phyloP scores from a whole-genome alignment of 2,329 filamentous ascomycete species.

The Chalaropsis ovoidea region DNA sequence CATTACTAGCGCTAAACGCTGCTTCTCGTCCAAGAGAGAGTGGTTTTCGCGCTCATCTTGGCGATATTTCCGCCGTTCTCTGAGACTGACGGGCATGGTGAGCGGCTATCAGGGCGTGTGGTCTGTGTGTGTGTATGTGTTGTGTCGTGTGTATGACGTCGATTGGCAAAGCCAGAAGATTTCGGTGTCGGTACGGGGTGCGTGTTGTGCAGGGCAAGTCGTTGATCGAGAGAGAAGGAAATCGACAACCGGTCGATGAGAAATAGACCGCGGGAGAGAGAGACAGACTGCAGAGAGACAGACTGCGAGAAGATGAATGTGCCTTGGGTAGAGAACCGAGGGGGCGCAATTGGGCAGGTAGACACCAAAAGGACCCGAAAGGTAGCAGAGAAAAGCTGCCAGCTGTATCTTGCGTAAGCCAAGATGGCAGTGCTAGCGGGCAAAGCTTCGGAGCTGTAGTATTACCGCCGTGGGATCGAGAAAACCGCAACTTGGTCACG shows the following conservation, averaged over 20 bases:
- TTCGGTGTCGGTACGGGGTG: neutral
- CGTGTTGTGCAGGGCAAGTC: neutral
- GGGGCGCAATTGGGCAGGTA: neutral
- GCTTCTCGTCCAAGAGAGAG: constrained; percentile 32
- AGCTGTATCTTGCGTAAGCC: constrained; percentile 10
- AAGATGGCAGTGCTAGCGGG: constrained; percentile 11
- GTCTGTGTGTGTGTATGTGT: neutral
- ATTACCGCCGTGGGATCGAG: neutral
- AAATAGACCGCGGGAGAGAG: neutral
- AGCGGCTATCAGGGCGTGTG: neutral
- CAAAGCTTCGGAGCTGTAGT: neutral
- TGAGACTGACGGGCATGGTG: constrained; percentile 30
- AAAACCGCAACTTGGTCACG: neutral
- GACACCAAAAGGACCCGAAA: neutral
- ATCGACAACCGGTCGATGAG: neutral
- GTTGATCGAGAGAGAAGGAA: neutral
- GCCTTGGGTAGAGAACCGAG: neutral
- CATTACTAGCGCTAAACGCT: constrained; percentile 28
- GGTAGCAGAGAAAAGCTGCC: neutral
- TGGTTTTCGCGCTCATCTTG: constrained; percentile 34
- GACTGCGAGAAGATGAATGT: neutral
- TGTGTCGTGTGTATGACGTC: neutral
- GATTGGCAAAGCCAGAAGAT: neutral
- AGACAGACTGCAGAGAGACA: neutral
- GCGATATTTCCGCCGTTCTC: constrained; percentile 35